A percentile compares a stretch with the other conserved stretches of the same genome.
These are phyloP conservation scores for Brassica incana DNA, from an alignment of 345 rosid genomes.

Conservation along the genomic window DNA sequence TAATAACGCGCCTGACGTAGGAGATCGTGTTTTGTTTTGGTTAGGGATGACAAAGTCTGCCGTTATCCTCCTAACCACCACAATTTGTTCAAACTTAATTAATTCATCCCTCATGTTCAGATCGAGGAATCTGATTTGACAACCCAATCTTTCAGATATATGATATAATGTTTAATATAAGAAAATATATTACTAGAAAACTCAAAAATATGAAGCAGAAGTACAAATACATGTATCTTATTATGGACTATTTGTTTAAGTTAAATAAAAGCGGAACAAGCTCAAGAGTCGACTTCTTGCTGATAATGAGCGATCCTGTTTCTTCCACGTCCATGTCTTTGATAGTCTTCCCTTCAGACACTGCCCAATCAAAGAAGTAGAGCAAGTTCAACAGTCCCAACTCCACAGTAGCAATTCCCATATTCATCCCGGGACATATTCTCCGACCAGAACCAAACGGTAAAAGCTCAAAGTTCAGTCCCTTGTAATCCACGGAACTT, in stretches of 20 bases:
- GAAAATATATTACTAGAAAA: background rate
- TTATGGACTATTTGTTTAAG: background rate
- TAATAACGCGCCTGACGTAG: background rate
- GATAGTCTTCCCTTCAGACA: constrained; percentile 27
- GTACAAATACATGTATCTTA: background rate
- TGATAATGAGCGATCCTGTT: constrained; percentile 14
- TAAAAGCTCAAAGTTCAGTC: constrained; percentile 46
- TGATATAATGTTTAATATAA: constrained; percentile 5
- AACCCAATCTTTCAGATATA: background rate
- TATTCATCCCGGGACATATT: constrained; percentile 49
- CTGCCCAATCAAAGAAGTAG: constrained; percentile 31
- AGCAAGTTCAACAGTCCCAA: constrained; percentile 35
- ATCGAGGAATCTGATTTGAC: background rate
- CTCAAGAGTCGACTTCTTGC: constrained; percentile 38
- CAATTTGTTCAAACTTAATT: background rate
- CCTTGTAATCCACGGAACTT: constrained; percentile 47
- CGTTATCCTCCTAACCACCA: background rate
- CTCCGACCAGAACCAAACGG: constrained; percentile 64
- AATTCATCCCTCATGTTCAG: background rate
- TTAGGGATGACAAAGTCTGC: background rate
- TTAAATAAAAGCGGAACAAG: constrained; percentile 24
- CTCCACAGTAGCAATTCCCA: constrained; percentile 34
- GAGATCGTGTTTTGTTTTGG: background rate
- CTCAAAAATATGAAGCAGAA: background rate
- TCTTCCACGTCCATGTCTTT: constrained; percentile 29